Evolutionary conservation across 2,329 filamentous ascomycete genomes (phyloP).

Genomic region (Ophiocordyceps sinensis): DNA sequence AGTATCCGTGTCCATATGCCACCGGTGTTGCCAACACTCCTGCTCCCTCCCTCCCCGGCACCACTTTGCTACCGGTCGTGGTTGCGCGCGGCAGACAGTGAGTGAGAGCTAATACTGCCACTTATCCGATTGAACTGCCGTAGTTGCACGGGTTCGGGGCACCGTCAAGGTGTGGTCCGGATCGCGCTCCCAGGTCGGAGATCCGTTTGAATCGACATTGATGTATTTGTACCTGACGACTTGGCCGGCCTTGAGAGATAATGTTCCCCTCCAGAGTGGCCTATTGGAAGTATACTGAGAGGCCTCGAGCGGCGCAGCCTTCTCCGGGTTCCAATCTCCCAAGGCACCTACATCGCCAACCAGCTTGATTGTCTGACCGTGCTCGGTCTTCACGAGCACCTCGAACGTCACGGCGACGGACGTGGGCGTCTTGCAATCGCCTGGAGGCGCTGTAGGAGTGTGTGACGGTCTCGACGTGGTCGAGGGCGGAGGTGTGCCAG

Average conservation of each 20-base stretch:
- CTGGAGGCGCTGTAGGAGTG: slow-evolving; percentile 10
- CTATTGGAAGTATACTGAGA: slow-evolving; percentile 42
- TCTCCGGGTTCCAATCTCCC: slow-evolving; percentile 44
- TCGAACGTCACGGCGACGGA: slow-evolving; percentile 49
- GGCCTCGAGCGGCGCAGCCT: slow-evolving; percentile 42
- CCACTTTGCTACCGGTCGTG: too few relatives aligned
- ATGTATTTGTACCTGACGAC: slow-evolving; percentile 56
- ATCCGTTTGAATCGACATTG: slow-evolving; percentile 37
- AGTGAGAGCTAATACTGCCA: slow-evolving; percentile 12
- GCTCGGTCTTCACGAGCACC: slow-evolving; percentile 38
- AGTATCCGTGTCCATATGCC: too few relatives aligned
- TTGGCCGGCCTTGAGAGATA: slow-evolving; percentile 40
- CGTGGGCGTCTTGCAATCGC: slow-evolving; percentile 23
- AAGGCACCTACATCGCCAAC: slow-evolving; percentile 44
- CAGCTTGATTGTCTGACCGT: slow-evolving; percentile 51
- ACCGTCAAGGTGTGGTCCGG: slow-evolving; percentile 28
- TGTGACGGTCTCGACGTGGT: slow-evolving; percentile 8
- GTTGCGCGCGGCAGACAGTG: not conserved
- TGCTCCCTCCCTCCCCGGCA: too few relatives aligned
- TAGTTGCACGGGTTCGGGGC: slow-evolving; percentile 15
- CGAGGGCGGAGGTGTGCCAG: slow-evolving; percentile 15
- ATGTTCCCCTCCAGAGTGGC: slow-evolving; percentile 44
- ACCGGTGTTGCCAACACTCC: too few relatives aligned
- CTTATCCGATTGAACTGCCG: slow-evolving; percentile 11
- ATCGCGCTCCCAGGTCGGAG: slow-evolving; percentile 50